Percentiles rank a stretch among this genome's conserved stretches.
These are phyloP conservation scores for Colletotrichum somersetense DNA, from an alignment of 2,329 filamentous ascomycete species.

Conservation along the genomic window DNA sequence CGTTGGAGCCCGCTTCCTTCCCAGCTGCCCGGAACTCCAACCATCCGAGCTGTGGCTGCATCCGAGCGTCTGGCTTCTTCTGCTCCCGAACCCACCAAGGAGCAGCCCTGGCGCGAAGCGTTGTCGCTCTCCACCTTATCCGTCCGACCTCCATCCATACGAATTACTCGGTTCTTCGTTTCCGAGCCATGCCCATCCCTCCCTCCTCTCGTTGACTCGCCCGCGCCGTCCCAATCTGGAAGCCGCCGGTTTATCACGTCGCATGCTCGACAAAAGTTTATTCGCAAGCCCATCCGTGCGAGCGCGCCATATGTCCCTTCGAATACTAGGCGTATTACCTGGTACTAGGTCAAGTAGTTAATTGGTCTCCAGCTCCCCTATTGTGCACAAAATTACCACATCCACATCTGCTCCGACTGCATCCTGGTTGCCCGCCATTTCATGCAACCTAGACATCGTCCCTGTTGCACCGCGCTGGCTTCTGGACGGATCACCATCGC, in stretches of 20 bases:
- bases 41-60: constrained; percentile 42
- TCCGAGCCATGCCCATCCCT: constrained; percentile 37
- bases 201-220: neutral
- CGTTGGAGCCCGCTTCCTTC: constrained; percentile 15
- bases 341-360: too few species aligned
- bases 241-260: neutral
- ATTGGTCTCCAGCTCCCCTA: neutral
- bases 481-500: constrained; percentile 33
- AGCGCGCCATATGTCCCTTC: constrained; percentile 13
- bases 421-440: constrained; percentile 9
- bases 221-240: constrained; percentile 11
- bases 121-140: constrained; percentile 22
- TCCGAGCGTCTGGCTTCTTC: constrained; percentile 41
- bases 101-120: constrained; percentile 16
- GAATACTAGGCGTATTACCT: too few species aligned
- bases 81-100: constrained; percentile 29
- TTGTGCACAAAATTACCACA: neutral
- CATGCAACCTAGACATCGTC: constrained; percentile 21
- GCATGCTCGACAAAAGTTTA: constrained; percentile 26
- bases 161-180: constrained; percentile 26
- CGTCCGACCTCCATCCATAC: constrained; percentile 13
- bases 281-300: constrained; percentile 32
- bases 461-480: constrained; percentile 25
- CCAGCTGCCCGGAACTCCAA: constrained; percentile 39
- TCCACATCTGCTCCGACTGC: constrained; percentile 15